Conservation (phyloP, 768 basidiomycete genomes). For the Hygrophoropsis aurantiaca region DNA sequence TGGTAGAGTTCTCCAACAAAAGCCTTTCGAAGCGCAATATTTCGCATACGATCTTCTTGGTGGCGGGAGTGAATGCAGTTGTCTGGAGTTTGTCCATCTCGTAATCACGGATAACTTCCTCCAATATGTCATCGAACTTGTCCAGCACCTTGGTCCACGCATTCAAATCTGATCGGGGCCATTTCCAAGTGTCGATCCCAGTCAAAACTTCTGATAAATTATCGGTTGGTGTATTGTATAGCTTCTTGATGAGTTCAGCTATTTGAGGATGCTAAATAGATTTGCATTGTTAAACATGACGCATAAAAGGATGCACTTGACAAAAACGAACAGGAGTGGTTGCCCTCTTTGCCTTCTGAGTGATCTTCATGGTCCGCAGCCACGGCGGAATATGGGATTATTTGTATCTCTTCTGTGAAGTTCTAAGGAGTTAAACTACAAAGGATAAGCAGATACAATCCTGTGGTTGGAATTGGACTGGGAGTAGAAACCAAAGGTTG, state of each 20-base stretch:
- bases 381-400: constrained; percentile 31
- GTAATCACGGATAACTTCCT: constrained; percentile 79
- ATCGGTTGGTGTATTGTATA: constrained; percentile 65
- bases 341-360: constrained; percentile 81
- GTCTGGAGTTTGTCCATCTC: constrained; percentile 83
- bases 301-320: constrained; percentile 3
- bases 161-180: constrained; percentile 95
- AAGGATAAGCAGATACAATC: neutral
- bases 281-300: constrained; percentile 13
- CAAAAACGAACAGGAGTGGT: constrained; percentile 64
- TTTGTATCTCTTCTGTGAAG: constrained; percentile 10
- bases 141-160: constrained; percentile 96
- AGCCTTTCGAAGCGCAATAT: constrained; percentile 88
- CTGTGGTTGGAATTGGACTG: too few relatives aligned
- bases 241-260: constrained; percentile 71
- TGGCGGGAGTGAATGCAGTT: constrained; percentile 70
- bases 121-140: constrained; percentile 89
- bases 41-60: constrained; percentile 74
- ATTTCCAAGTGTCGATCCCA: constrained; percentile 81
- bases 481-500: constrained; percentile 6
- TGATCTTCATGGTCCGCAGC: constrained; percentile 82
- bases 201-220: constrained; percentile 69
- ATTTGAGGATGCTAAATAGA: constrained; percentile 69
- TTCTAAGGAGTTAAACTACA: neutral
- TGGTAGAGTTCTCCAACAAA: constrained; percentile 95